Evolutionary conservation across 192 early-diverging fungal genomes (phyloP), one percentile per base, ranked within the genome.

Genomic region (Gamsiella multidivaricata): DNA sequence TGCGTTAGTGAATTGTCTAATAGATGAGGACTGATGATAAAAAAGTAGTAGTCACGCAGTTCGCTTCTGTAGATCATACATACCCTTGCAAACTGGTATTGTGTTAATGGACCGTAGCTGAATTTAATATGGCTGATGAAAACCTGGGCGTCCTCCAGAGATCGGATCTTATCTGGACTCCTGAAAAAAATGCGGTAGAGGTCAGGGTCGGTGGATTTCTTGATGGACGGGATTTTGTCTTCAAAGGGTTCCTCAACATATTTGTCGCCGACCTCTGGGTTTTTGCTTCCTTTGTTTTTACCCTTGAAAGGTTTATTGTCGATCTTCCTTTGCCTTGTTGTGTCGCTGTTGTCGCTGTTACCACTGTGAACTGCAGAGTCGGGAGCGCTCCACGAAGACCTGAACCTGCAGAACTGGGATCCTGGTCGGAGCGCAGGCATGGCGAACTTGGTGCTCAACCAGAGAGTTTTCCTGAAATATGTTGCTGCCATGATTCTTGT

Each of bases 41-140:
- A n/a, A n/a, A n/a, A n/a, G n/a, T n/a, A n/a, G n/a, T n/a, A n/a
- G n/a, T n/a, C n/a, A n/a, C n/a, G n/a, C n/a, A n/a, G n/a, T n/a
- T n/a, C n/a, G n/a, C n/a, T n/a, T n/a, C n/a, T n/a, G n/a, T n/a
- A n/a, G n/a, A n/a, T n/a, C n/a, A n/a, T 39, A 0, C 52, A 51
- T 78, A 78, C 74, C 57, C 74, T 62, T 3, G 65, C 26, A 31
- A 78, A 78, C 32, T 78, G 74, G 26, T 78, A 78, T 28, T 78
- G 74, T 3, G 61, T 78, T 39, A 78, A 46, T 20, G 74, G 61
- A 3, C 74, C 74, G 54, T 78, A 78, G 39, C 34, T 63, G 5
- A 45, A 54, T 47, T 69, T 68, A 37, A 78, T 64, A 39, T 78
- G 65, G 41, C 47, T 78, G 50, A 78, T 69, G 46, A 78, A 78